Percentiles rank a stretch among this genome's conserved stretches.
These are phyloP conservation scores for Aspergillus sp. DNA, from an alignment of 2,329 filamentous ascomycete genomes.

Conservation along the genomic window DNA sequence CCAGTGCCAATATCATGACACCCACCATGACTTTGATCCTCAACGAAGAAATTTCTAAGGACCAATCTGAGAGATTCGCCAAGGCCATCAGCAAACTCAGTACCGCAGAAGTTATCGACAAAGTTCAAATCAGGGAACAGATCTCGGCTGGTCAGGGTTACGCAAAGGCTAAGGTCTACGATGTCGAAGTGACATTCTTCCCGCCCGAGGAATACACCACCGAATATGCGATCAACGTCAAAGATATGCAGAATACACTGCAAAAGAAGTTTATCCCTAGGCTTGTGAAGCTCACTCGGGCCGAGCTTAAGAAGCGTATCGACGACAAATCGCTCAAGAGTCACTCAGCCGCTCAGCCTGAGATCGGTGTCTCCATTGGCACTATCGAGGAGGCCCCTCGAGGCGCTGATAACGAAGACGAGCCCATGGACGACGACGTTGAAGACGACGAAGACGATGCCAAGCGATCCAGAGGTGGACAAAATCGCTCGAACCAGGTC, in stretches of 20 bases:
- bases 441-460: conserved; percentile 69
- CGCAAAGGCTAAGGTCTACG: conserved; percentile 72
- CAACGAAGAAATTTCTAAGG: conserved; percentile 59
- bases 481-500: conserved; percentile 70
- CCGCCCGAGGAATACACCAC: conserved; percentile 71
- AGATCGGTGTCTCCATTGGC: conserved; percentile 59
- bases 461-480: conserved; percentile 50
- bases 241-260: conserved; percentile 71
- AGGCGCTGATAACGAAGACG: conserved; percentile 45
- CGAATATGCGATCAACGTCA: conserved; percentile 72
- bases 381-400: conserved; percentile 45
- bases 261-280: conserved; percentile 69
- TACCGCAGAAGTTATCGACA: conserved; percentile 74
- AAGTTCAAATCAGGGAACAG: conserved; percentile 69
- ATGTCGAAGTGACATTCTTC: conserved; percentile 76
- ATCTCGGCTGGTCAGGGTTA: conserved; percentile 63
- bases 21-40: conserved; percentile 67
- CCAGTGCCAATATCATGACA: conserved; percentile 78
- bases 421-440: conserved; percentile 61
- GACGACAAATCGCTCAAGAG: conserved; percentile 48
- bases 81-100: conserved; percentile 86
- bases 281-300: conserved; percentile 61
- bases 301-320: conserved; percentile 71
- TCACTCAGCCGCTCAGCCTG: conserved; percentile 63
- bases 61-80: conserved; percentile 69